These are phyloP conservation scores for Termitomyces sp. DNA, from an alignment of 768 basidiomycete genomes.

Conservation along the genomic window DNA sequence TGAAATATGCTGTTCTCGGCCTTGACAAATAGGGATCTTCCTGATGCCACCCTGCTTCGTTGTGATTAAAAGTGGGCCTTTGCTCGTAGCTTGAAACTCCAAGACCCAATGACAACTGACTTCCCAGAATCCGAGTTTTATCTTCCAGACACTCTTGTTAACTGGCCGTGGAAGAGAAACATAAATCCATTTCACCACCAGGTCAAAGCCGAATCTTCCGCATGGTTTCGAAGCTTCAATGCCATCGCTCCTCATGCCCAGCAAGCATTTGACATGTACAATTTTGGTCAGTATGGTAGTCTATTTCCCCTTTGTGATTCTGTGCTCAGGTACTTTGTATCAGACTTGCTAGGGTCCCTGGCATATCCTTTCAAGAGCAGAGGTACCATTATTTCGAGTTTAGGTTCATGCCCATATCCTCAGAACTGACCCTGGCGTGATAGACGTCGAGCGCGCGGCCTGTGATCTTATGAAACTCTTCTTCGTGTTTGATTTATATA, in stretches of 20 bases:
- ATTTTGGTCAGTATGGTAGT: constrained; percentile 30
- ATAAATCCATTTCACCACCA: constrained; percentile 35
- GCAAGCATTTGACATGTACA: constrained; percentile 35
- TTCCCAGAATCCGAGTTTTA: not conserved
- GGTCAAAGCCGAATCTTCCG: constrained; percentile 29
- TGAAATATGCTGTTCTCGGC: too few relatives aligned
- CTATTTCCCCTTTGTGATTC: too few relatives aligned
- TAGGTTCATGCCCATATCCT: not conserved
- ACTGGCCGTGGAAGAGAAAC: constrained; percentile 41
- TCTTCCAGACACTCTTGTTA: constrained; percentile 35
- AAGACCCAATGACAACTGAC: not conserved
- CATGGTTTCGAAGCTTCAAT: constrained; percentile 34
- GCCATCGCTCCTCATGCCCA: constrained; percentile 32
- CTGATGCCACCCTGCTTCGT: not conserved
- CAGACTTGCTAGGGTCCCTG: constrained; percentile 29
- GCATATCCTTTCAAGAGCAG: constrained; percentile 29
- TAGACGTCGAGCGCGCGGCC: constrained; percentile 27
- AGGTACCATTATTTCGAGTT: constrained; percentile 21
- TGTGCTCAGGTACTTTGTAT: too few relatives aligned
- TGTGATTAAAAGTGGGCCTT: not conserved
- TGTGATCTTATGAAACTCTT: constrained; percentile 52
- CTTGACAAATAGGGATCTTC: too few relatives aligned
- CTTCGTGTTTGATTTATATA: constrained; percentile 48
- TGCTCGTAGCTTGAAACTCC: not conserved
- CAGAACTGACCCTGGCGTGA: not conserved